A percentile compares a stretch with the other conserved stretches of the same genome.
phyloP scores from a whole-genome alignment of 805 yeast species.

The Cyberlindnera xylosilytica region DNA sequence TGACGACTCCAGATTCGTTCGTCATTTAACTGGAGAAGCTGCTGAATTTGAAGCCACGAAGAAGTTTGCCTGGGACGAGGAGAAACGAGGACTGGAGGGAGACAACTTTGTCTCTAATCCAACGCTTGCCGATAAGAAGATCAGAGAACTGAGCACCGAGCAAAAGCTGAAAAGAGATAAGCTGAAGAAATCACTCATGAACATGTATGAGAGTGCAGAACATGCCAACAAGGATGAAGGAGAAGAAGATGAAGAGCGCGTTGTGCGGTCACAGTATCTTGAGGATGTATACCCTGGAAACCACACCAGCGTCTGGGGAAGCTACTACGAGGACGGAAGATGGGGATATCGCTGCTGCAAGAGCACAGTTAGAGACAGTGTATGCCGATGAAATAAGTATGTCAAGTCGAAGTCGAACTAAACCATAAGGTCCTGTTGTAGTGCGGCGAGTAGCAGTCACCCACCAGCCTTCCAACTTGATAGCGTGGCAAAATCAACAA shows the following conservation, averaged over 20 bases:
- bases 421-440: no score
- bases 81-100: slow-evolving; percentile 29
- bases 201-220: slow-evolving; percentile 7
- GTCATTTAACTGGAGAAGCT: slow-evolving; percentile 57
- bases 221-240: slow-evolving; percentile 11
- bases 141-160: slow-evolving; percentile 33
- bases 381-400: slow-evolving; percentile 26
- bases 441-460: no score
- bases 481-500: no score
- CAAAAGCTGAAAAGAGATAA: slow-evolving; percentile 28
- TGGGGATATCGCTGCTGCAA: slow-evolving; percentile 47
- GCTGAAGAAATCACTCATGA: slow-evolving; percentile 26
- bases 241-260: slow-evolving; percentile 15
- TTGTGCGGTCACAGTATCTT: slow-evolving; percentile 27
- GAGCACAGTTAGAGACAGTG: slow-evolving; percentile 29
- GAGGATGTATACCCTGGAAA: slow-evolving; percentile 38
- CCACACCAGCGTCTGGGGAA: slow-evolving; percentile 42
- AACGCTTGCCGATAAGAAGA: slow-evolving; percentile 38
- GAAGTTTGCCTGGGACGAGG: slow-evolving; percentile 46
- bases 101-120: slow-evolving; percentile 41
- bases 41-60: slow-evolving; percentile 46
- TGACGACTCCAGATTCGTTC: slow-evolving; percentile 46
- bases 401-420: no score
- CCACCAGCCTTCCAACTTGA: no score
- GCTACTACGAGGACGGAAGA: slow-evolving; percentile 37